These are phyloP conservation scores for Oehlia diaphana DNA, from an alignment of 192 early-diverging fungal species.

Conservation along the genomic window DNA sequence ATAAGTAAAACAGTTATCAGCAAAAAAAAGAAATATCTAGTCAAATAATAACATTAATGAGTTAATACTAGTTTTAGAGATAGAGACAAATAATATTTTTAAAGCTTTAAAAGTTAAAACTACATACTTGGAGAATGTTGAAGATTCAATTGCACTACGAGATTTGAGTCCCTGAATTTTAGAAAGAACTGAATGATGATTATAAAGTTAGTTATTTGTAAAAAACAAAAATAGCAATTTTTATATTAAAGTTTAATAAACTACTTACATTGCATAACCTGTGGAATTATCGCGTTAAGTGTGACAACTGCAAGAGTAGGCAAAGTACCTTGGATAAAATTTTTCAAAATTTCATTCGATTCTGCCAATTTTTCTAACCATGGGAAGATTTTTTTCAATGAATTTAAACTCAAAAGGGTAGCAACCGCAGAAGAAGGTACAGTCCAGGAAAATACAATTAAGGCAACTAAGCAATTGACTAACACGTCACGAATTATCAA, in stretches of 20 bases:
- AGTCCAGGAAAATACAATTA: constrained; percentile 77
- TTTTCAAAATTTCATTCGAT: constrained; percentile 52
- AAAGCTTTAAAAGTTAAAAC: background rate
- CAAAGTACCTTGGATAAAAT: constrained; percentile 66
- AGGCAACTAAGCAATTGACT: constrained; percentile 54
- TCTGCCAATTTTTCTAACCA: constrained; percentile 53
- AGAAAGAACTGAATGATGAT: constrained; percentile 34
- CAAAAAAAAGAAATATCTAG: constrained; percentile 75
- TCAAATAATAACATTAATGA: background rate
- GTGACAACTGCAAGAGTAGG: constrained; percentile 70
- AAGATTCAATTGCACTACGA: constrained; percentile 45
- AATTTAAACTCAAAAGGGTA: constrained; percentile 62
- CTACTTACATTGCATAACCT: constrained; percentile 59
- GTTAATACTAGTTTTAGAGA: background rate
- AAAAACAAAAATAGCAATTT: background rate
- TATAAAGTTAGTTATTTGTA: background rate
- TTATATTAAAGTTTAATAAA: background rate
- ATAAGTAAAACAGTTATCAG: constrained; percentile 75
- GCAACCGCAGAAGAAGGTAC: constrained; percentile 69
- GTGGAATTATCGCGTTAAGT: constrained; percentile 70
- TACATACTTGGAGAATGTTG: constrained; percentile 32
- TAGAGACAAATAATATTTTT: background rate
- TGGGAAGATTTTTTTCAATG: constrained; percentile 61
- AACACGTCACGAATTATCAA: constrained; percentile 52
- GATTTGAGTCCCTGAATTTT: constrained; percentile 42